Base-by-base conservation (phyloP, 345 rosid genomes). In the Hibiscus trionum region DNA sequence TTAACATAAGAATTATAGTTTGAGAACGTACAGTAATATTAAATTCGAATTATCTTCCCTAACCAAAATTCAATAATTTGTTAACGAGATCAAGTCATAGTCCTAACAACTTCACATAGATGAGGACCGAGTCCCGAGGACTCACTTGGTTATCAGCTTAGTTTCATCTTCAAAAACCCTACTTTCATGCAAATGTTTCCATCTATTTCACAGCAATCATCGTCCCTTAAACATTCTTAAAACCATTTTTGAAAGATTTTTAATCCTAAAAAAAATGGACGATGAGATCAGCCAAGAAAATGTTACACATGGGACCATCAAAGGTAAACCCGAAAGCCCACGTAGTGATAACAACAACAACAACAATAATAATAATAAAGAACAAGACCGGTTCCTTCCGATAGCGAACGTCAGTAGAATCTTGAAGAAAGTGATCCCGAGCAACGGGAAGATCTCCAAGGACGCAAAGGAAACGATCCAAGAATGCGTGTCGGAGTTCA, bases 341-440 rank as follows among this genome's bases (percentile, higher is more conserved):
- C 81, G 83, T 70, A 74, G 73, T 29, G 68, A 26, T 6, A 39
- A 73, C 37, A 82, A 72, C 60, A 77, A 53, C 70, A 63, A 71
- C 10, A 66, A 21, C 59, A 21, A 56, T 70, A 70, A 31, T 69
- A 60, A 47, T 72, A 73, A 21, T 71, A 87, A 87, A 78, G 94
- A 89, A 72, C 94, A 87, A 77, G 91, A 89, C 33, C 81, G 88
- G 39, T 87, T 89, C 37, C 85, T 89, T 24, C 94, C 94, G 0
- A 86, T 89, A 49, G 94, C 91, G 8, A 89, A 89, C 50, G 93
- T 87, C 14, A 90, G 94, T 6, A 85, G 94, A 70, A 89, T 89
- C 65, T 86, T 87, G 90, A 89, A 89, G 69, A 89, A 89, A 39
- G 86, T 84, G 66, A 84, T 87, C 37, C 91, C 90, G 0, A 80